Evolutionary conservation across 2,329 filamentous ascomycete genomes (phyloP).

Genomic region (Fonsecaea monophora): DNA sequence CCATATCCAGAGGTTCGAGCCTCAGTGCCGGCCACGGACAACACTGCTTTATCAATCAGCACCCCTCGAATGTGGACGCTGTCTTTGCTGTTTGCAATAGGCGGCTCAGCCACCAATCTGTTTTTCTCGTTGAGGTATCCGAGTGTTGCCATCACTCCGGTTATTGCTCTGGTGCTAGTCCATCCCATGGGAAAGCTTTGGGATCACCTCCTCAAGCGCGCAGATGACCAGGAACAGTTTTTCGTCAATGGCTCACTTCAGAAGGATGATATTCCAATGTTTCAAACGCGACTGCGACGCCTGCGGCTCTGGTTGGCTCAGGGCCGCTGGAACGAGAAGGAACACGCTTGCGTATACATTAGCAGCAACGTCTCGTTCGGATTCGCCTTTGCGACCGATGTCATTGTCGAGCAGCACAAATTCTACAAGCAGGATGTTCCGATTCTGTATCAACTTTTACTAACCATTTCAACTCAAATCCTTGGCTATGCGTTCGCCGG

Average conservation of each 20-base stretch:
- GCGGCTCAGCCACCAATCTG: slow-evolving; percentile 82
- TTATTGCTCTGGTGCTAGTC: slow-evolving; percentile 83
- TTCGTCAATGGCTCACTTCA: slow-evolving; percentile 66
- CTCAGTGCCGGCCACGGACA: slow-evolving; percentile 77
- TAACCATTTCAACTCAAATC: slow-evolving; percentile 85
- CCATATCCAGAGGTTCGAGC: slow-evolving; percentile 77
- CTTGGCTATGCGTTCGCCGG: slow-evolving; percentile 87
- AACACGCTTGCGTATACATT: slow-evolving; percentile 87
- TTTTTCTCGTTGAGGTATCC: slow-evolving; percentile 92
- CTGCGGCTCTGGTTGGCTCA: slow-evolving; percentile 77
- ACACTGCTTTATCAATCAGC: slow-evolving; percentile 79
- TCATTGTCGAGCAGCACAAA: slow-evolving; percentile 84
- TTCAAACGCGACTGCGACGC: slow-evolving; percentile 43
- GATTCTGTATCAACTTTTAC: slow-evolving; percentile 78
- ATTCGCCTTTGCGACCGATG: slow-evolving; percentile 86
- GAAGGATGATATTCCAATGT: slow-evolving; percentile 41
- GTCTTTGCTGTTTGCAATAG: slow-evolving; percentile 78
- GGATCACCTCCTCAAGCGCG: slow-evolving; percentile 73
- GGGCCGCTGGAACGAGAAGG: slow-evolving; percentile 85
- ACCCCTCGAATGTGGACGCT: slow-evolving; percentile 84
- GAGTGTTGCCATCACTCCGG: slow-evolving; percentile 85
- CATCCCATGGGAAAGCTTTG: slow-evolving; percentile 82
- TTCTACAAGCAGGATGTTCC: slow-evolving; percentile 85
- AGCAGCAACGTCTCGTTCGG: slow-evolving; percentile 90
- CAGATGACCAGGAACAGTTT: slow-evolving; percentile 61